Evolutionary conservation across 108 stramenopile species (phyloP), one percentile per base, ranked within the genome.

Genomic region (Nitzschia sp.): DNA sequence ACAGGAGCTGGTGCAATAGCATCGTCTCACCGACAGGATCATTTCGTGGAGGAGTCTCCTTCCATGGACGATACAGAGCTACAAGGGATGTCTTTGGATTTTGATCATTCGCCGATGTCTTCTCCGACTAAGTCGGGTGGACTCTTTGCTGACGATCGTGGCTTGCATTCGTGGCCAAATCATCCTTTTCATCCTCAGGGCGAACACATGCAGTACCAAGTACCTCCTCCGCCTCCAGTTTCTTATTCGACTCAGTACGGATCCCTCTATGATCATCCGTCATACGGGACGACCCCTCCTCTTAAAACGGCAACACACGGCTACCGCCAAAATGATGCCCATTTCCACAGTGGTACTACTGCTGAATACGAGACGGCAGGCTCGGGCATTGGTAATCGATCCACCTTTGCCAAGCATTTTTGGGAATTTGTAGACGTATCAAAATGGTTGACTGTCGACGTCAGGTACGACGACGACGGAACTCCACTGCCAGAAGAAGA

Each of bases 401-500:
- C n/a, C n/a, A n/a, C n/a, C n/a, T n/a, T n/a, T n/a, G n/a, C n/a
- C n/a, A 28, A 45, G 36, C 38, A 34, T 17, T 22, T 72, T 32
- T 2, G 38, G 41, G 45, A 63, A 38, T 11, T 17, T 19, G 5
- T 76, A 25, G 67, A 76, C 32, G 25, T 57, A 11, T 58, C 61
- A 2, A 53, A 27, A 21, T 76, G 66, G 66, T 60, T 76, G 9
- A 45, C 55, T 22, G 32, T 41, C 35, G 75, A 67, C 21, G 38
- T 63, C 32, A 29, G 30, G 15, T 45, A 44, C 16, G 53, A 68
- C 23, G 34, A 57, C 22, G 55, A 68, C 22, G 75, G 75, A 16
- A 58, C 29, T 9, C 68, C 66, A 17, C 70, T 66, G 53, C 70
- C 70, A 55, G 77, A 78, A 27, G 68, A 68, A 23, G 52, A 53